Evolutionary conservation across 345 rosid genomes (phyloP).

Genomic region (Bruguiera parviflora): DNA sequence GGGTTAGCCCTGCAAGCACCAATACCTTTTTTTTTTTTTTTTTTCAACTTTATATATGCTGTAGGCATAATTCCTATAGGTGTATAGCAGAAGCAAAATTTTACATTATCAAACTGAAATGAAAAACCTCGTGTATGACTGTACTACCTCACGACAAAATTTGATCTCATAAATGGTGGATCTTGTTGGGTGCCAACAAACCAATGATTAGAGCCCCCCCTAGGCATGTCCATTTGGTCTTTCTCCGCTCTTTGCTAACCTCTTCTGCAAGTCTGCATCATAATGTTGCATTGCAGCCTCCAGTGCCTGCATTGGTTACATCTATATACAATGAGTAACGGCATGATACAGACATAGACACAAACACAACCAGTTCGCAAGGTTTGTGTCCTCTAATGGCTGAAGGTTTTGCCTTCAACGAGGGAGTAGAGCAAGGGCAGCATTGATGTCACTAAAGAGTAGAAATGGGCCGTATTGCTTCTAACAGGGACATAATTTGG

Average conservation of each 20-base stretch:
- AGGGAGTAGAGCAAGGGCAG: no score
- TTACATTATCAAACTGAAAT: no score
- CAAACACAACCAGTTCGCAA: neutral
- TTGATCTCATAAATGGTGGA: slow-evolving; percentile 10
- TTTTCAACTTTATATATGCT: no score
- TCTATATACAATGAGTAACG: neutral
- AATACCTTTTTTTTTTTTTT: no score
- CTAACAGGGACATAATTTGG: no score
- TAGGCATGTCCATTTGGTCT: slow-evolving; percentile 29
- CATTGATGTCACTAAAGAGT: no score
- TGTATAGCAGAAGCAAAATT: no score
- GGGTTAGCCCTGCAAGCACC: no score
- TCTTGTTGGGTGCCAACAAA: neutral
- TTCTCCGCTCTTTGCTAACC: slow-evolving; percentile 19
- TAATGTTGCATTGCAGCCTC: slow-evolving; percentile 37
- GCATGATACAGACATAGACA: neutral
- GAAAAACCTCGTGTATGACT: no score
- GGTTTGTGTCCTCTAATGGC: neutral
- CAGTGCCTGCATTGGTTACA: slow-evolving; percentile 20
- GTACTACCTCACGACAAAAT: slow-evolving; percentile 15
- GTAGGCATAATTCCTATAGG: no score
- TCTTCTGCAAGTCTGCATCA: slow-evolving; percentile 32
- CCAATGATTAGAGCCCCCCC: neutral
- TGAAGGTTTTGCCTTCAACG: no score
- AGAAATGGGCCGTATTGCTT: no score